These are phyloP conservation scores for Goffeauzyma gilvescens DNA, from an alignment of 768 basidiomycete genomes.

Conservation along the genomic window DNA sequence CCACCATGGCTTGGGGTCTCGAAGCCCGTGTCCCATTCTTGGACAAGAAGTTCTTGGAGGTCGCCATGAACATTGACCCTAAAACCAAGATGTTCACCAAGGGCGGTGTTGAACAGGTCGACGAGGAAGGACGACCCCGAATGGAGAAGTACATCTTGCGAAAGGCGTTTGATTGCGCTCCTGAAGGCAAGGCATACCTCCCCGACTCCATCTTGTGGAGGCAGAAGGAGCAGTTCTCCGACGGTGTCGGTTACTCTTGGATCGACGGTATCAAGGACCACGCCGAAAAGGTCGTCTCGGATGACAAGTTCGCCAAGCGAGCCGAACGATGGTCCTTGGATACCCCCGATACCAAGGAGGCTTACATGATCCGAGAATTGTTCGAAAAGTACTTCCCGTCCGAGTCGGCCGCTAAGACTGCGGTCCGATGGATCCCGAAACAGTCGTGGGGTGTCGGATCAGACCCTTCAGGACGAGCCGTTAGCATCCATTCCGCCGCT, in stretches of 20 bases:
- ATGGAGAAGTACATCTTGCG: slow-evolving; percentile 99
- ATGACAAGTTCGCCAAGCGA: slow-evolving; percentile 57
- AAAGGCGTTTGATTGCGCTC: slow-evolving; percentile 79
- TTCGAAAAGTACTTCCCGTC: slow-evolving; percentile 78
- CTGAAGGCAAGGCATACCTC: slow-evolving; percentile 67
- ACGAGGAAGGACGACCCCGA: slow-evolving; percentile 66
- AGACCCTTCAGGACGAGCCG: slow-evolving; percentile 87
- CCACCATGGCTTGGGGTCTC: slow-evolving; percentile 43
- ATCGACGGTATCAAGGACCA: slow-evolving; percentile 93
- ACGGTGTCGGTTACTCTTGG: slow-evolving; percentile 97
- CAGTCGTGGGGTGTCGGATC: slow-evolving; percentile 90
- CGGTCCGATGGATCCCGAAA: slow-evolving; percentile 86
- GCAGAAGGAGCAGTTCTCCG: slow-evolving; percentile 98
- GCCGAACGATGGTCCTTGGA: slow-evolving; percentile 56
- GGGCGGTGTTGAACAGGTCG: slow-evolving; percentile 50
- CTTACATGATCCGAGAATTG: slow-evolving; percentile 73
- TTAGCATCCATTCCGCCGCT: slow-evolving; percentile 86
- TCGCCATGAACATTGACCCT: slow-evolving; percentile 74
- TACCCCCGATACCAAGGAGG: slow-evolving; percentile 91
- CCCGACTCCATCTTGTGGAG: slow-evolving; percentile 90
- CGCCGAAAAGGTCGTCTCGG: slow-evolving; percentile 53
- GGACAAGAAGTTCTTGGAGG: slow-evolving; percentile 87
- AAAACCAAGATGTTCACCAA: slow-evolving; percentile 76
- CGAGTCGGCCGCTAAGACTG: slow-evolving; percentile 68
- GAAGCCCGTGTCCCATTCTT: slow-evolving; percentile 98